These are phyloP conservation scores for Kodamaea sp. DNA, from an alignment of 1,139 yeast species.

Conservation along the genomic window DNA sequence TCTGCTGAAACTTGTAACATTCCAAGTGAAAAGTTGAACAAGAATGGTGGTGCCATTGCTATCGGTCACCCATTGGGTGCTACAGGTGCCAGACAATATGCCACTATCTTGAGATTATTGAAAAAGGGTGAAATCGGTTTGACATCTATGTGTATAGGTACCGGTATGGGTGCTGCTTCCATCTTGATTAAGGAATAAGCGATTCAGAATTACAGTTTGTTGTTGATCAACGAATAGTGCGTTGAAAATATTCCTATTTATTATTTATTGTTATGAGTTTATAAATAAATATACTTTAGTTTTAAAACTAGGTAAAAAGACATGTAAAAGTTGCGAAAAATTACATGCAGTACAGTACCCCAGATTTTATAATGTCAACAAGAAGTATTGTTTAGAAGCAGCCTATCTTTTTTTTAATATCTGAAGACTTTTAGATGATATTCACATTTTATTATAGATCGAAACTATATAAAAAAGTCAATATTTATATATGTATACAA, in stretches of 20 bases:
- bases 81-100: conserved; percentile 93
- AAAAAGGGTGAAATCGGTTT: conserved; percentile 80
- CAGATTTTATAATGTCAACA: too few species aligned
- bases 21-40: conserved; percentile 72
- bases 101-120: conserved; percentile 80
- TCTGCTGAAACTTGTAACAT: conserved; percentile 65
- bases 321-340: too few species aligned
- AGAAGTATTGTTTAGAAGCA: too few species aligned
- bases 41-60: conserved; percentile 95
- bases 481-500: background rate
- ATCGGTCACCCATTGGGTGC: conserved; percentile 95
- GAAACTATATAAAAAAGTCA: too few species aligned
- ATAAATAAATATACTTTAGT: background rate
- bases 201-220: background rate
- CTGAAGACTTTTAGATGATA: too few species aligned
- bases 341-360: background rate
- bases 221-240: conserved; percentile 2
- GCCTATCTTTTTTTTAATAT: too few species aligned
- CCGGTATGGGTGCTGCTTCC: conserved; percentile 98
- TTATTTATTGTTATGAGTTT: conserved; percentile 1
- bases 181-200: conserved; percentile 66
- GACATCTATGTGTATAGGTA: conserved; percentile 95
- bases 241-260: background rate
- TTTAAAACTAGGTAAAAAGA: too few species aligned
- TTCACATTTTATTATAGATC: too few species aligned